A percentile compares a stretch with the other conserved stretches of the same genome.
phyloP scores from a whole-genome alignment of 1,284 basidiomycete genomes.

The Blastosporella zonata region DNA sequence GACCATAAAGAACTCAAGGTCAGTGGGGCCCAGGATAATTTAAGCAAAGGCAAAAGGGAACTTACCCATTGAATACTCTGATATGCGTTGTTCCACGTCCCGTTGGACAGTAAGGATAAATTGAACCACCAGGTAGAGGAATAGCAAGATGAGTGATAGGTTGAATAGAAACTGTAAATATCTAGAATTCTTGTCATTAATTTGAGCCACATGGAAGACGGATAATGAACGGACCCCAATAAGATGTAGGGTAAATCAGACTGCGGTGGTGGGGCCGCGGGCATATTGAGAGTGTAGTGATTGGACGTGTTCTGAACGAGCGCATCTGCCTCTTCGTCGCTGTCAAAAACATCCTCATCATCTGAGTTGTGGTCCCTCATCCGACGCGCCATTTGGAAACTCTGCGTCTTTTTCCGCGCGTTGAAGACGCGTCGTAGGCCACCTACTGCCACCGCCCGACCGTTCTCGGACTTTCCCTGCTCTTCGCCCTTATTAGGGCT shows the following conservation, averaged over 20 bases:
- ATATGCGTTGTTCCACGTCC: conserved; percentile 87
- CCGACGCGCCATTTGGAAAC: conserved; percentile 26
- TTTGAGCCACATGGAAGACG: conserved; percentile 6
- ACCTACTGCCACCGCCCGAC: conserved; percentile 59
- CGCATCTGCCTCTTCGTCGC: conserved; percentile 41
- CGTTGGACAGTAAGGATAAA: conserved; percentile 88
- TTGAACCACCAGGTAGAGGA: conserved; percentile 82
- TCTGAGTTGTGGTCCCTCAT: conserved; percentile 28
- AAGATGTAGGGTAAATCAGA: conserved; percentile 72
- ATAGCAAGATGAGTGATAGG: conserved; percentile 78
- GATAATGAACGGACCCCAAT: conserved; percentile 57
- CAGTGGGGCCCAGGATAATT: neutral
- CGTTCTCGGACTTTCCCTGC: conserved; percentile 31
- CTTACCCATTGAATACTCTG: conserved; percentile 86
- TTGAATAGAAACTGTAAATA: conserved; percentile 96
- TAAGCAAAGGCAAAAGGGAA: conserved; percentile 7
- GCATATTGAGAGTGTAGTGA: conserved; percentile 79
- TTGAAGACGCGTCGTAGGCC: conserved; percentile 68
- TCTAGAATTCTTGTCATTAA: conserved; percentile 39
- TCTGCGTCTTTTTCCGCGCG: conserved; percentile 50
- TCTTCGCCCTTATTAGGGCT: conserved; percentile 56
- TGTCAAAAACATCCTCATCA: conserved; percentile 38
- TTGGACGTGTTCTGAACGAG: conserved; percentile 60
- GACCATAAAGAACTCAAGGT: conserved; percentile 10
- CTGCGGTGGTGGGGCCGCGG: conserved; percentile 50